Conservation (phyloP, 176 grass and related monocot genomes). For the Oryza meyeriana region DNA sequence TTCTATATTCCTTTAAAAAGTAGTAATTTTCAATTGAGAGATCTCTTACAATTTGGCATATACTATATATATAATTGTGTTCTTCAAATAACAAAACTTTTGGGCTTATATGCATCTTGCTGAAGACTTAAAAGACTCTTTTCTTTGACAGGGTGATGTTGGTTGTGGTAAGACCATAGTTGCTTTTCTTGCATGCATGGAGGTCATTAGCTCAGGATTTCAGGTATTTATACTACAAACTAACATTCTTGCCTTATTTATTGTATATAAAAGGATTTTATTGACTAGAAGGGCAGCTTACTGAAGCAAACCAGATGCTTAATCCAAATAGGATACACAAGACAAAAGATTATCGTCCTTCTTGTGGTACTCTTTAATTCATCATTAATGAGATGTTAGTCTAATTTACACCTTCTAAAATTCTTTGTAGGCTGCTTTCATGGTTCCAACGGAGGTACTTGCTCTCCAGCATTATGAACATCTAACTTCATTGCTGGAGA, state of each 20-base stretch:
- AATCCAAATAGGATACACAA: conserved; percentile 13
- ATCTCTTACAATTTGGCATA: conserved; percentile 15
- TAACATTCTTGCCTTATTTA: conserved; percentile 26
- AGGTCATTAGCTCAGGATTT: conserved; percentile 91
- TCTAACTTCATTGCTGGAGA: conserved; percentile 72
- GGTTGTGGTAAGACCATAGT: conserved; percentile 95
- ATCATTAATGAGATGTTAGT: conserved; percentile 19
- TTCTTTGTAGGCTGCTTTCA: conserved; percentile 79
- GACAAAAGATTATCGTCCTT: conserved; percentile 6
- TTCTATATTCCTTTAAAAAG: conserved; percentile 4
- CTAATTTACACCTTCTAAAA: conserved; percentile 30
- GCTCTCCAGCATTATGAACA: conserved; percentile 83
- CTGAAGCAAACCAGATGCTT: conserved; percentile 22
- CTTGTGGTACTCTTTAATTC: conserved; percentile 6
- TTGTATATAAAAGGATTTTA: conserved; percentile 20
- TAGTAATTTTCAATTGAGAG: not conserved
- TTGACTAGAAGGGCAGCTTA: not conserved
- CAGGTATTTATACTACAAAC: conserved; percentile 52
- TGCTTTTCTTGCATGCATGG: conserved; percentile 95
- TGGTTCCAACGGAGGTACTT: conserved; percentile 94
- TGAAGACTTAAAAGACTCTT: conserved; percentile 12
- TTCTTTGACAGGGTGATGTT: conserved; percentile 83
- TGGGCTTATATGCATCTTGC: conserved; percentile 29
- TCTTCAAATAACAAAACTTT: not conserved
- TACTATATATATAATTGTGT: not conserved